These are phyloP conservation scores for Leptographium procerum DNA, from an alignment of 2,329 filamentous ascomycete genomes.

Conservation along the genomic window DNA sequence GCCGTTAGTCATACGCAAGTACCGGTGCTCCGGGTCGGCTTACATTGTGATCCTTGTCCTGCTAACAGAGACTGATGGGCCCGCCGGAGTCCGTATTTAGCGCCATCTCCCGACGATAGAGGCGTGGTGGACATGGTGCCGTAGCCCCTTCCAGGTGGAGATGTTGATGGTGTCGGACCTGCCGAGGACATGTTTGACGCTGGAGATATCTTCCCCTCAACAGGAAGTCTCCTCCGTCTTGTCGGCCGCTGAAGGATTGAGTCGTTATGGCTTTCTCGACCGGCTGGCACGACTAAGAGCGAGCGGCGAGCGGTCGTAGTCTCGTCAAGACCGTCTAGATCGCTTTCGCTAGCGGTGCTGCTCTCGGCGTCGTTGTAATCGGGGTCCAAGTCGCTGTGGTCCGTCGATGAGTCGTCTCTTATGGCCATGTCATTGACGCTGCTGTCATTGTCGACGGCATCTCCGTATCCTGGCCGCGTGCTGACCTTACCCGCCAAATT, in stretches of 20 bases:
- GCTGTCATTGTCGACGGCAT: slow-evolving; percentile 18
- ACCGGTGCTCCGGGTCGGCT: not conserved
- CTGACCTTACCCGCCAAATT: slow-evolving; percentile 49
- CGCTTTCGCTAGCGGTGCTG: slow-evolving; percentile 28
- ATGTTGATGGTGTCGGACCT: not conserved
- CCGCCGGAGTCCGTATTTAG: not conserved
- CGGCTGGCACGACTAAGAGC: not conserved
- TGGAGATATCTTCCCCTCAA: slow-evolving; percentile 5
- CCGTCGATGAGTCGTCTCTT: slow-evolving; percentile 14
- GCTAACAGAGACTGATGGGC: not conserved
- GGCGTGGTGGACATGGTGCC: slow-evolving; percentile 13
- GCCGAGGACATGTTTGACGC: slow-evolving; percentile 1
- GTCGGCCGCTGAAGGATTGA: slow-evolving; percentile 19
- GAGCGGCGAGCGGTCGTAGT: slow-evolving; percentile 16
- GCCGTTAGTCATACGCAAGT: not conserved
- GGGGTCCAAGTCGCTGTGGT: slow-evolving; percentile 14
- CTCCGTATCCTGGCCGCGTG: slow-evolving; percentile 22
- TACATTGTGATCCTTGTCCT: not conserved
- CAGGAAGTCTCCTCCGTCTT: slow-evolving; percentile 14
- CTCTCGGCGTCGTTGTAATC: slow-evolving; percentile 27
- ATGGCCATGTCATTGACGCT: slow-evolving; percentile 14
- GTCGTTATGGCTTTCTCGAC: slow-evolving; percentile 31
- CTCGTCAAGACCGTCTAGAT: slow-evolving; percentile 22
- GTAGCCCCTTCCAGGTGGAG: slow-evolving; percentile 11
- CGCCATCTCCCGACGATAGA: not conserved